Evolutionary conservation across 441 rosid species (phyloP).

Genomic region (Mallotus japonicus): DNA sequence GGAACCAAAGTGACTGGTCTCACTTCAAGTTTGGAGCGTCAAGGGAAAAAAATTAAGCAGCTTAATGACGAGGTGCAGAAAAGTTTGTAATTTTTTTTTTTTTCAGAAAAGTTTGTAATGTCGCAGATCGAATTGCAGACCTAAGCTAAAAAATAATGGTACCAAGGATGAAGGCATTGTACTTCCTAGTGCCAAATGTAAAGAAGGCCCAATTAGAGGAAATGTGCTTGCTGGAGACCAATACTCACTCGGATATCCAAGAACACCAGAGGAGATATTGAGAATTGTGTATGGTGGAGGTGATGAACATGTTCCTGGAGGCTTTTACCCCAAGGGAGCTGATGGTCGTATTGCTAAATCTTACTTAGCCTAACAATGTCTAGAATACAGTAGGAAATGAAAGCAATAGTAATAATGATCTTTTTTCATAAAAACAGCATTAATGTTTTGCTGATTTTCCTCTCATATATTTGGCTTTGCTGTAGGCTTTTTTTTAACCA

Average conservation of each 20-base stretch:
- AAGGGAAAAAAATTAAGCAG: constrained; percentile 44
- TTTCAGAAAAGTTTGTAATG: too few species aligned
- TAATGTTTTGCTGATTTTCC: too few species aligned
- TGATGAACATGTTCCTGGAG: constrained; percentile 59
- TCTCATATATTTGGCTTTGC: too few species aligned
- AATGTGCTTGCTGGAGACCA: constrained; percentile 65
- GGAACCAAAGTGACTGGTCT: constrained; percentile 55
- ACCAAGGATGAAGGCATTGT: constrained; percentile 69
- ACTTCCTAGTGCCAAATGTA: constrained; percentile 38
- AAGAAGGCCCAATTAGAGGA: constrained; percentile 51
- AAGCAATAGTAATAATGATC: not conserved
- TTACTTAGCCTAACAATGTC: constrained; percentile 22
- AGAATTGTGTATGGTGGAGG: constrained; percentile 75
- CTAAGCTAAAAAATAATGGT: constrained; percentile 50
- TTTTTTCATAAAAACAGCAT: too few species aligned
- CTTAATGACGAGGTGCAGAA: constrained; percentile 52
- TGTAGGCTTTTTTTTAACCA: too few species aligned
- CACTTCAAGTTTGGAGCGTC: constrained; percentile 39
- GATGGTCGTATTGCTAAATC: constrained; percentile 60
- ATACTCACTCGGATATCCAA: constrained; percentile 43
- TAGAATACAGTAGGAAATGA: not conserved
- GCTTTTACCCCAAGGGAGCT: constrained; percentile 76
- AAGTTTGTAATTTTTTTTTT: too few species aligned
- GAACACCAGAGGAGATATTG: constrained; percentile 68
- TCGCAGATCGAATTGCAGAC: constrained; percentile 54